phyloP scores from a whole-genome alignment of 805 yeast genomes.

The Starmera amethionina region DNA sequence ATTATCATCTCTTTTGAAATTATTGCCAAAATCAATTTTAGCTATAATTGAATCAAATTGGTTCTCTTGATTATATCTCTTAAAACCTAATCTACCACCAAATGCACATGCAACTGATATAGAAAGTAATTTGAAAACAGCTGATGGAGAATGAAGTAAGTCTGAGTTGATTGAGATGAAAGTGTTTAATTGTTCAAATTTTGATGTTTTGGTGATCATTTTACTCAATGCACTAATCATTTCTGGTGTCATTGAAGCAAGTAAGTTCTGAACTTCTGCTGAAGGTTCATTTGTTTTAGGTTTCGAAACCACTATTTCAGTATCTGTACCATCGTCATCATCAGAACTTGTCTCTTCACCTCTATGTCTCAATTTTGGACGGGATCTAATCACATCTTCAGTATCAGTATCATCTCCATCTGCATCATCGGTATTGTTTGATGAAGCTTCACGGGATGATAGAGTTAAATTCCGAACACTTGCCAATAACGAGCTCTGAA shows the following conservation, averaged over 20 bases:
- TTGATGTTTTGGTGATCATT: conserved; percentile 1
- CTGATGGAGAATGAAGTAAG: background rate
- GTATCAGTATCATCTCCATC: conserved; percentile 3
- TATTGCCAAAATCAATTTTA: background rate
- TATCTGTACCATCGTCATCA: conserved; percentile 4
- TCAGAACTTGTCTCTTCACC: conserved; percentile 6
- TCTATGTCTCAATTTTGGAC: conserved; percentile 3
- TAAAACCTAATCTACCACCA: conserved; percentile 5
- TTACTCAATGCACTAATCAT: no score
- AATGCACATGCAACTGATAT: conserved; percentile 7
- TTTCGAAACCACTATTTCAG: conserved; percentile 4
- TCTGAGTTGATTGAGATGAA: background rate
- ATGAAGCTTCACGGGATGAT: no score
- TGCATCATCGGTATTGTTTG: conserved; percentile 1
- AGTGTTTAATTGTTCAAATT: background rate
- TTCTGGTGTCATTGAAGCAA: background rate
- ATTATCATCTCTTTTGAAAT: background rate
- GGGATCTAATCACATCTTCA: conserved; percentile 1
- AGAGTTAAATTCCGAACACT: no score
- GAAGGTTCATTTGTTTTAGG: conserved; percentile 3
- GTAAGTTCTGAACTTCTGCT: conserved; percentile 5
- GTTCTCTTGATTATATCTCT: background rate
- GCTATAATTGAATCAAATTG: background rate
- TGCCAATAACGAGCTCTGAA: no score
- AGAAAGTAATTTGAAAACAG: conserved; percentile 5